These are phyloP conservation scores for Lactarius akahatsu DNA, from an alignment of 768 basidiomycete genomes.

Conservation along the genomic window DNA sequence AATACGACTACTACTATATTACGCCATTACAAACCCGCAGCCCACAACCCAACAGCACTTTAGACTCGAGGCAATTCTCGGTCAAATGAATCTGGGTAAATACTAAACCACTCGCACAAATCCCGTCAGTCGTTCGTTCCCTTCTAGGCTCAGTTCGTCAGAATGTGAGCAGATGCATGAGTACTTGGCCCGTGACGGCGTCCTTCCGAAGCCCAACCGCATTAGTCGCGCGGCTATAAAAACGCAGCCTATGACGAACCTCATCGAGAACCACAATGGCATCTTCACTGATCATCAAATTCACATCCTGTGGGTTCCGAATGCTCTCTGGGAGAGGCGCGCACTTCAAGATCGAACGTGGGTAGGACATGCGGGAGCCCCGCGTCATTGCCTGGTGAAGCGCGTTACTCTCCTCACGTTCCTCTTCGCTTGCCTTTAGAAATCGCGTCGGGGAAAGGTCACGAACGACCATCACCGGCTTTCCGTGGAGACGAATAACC, in stretches of 20 bases:
- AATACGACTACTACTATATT: neutral
- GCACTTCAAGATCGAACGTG: constrained; percentile 21
- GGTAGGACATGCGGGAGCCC: neutral
- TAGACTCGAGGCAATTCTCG: neutral
- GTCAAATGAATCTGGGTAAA: neutral
- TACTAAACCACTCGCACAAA: constrained; percentile 16
- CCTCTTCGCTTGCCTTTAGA: constrained; percentile 19
- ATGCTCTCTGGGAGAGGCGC: constrained; percentile 18
- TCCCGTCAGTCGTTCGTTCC: constrained; percentile 6
- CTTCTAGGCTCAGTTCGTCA: constrained; percentile 12
- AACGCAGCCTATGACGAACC: constrained; percentile 18
- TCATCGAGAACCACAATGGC: constrained; percentile 25
- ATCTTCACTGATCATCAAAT: constrained; percentile 30
- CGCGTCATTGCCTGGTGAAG: neutral
- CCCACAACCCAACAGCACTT: constrained; percentile 8
- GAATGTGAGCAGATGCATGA: constrained; percentile 22
- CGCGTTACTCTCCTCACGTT: constrained; percentile 15
- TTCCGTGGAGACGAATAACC: neutral
- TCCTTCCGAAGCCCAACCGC: constrained; percentile 10
- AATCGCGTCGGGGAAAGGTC: constrained; percentile 25
- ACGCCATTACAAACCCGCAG: neutral
- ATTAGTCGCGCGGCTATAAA: constrained; percentile 18
- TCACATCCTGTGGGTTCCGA: neutral
- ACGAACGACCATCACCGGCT: constrained; percentile 15
- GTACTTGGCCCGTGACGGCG: neutral